These are phyloP conservation scores for Boletus tylopilopsis DNA, from an alignment of 768 basidiomycete genomes.

Conservation along the genomic window DNA sequence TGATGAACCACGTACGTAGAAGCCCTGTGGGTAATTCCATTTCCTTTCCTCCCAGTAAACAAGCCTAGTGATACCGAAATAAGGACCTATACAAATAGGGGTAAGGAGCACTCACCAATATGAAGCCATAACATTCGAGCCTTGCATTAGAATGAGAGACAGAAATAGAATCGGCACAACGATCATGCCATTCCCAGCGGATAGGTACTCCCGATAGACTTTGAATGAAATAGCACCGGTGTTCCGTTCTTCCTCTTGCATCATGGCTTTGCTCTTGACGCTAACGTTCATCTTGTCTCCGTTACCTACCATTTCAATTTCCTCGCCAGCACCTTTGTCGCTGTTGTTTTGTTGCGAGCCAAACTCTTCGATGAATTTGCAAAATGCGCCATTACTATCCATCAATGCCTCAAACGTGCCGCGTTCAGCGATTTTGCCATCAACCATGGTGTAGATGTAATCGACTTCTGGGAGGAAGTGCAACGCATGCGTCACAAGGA, in stretches of 20 bases:
- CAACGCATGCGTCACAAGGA: conserved; percentile 89
- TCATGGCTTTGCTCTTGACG: conserved; percentile 51
- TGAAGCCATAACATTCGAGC: conserved; percentile 62
- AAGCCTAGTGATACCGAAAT: conserved; percentile 43
- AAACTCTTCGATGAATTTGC: conserved; percentile 73
- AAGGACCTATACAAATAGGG: background rate
- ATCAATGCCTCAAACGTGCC: conserved; percentile 79
- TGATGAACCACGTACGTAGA: conserved; percentile 49
- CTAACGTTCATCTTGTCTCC: conserved; percentile 33
- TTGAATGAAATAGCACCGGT: conserved; percentile 48
- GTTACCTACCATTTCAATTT: conserved; percentile 28
- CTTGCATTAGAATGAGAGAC: conserved; percentile 65
- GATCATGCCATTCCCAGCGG: conserved; percentile 62
- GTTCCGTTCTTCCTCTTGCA: conserved; percentile 84
- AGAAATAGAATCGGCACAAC: conserved; percentile 64
- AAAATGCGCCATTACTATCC: conserved; percentile 58
- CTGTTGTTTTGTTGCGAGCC: conserved; percentile 55
- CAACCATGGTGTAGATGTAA: conserved; percentile 74
- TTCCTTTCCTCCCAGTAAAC: conserved; percentile 64
- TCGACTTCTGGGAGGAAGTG: conserved; percentile 89
- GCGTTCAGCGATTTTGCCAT: conserved; percentile 74
- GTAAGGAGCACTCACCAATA: conserved; percentile 55
- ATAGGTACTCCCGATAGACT: conserved; percentile 51
- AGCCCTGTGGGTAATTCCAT: conserved; percentile 57
- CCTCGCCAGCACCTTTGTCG: conserved; percentile 38